Evolutionary conservation across 2,329 filamentous ascomycete species (phyloP).

Genomic region (Fusarium subtropicale): DNA sequence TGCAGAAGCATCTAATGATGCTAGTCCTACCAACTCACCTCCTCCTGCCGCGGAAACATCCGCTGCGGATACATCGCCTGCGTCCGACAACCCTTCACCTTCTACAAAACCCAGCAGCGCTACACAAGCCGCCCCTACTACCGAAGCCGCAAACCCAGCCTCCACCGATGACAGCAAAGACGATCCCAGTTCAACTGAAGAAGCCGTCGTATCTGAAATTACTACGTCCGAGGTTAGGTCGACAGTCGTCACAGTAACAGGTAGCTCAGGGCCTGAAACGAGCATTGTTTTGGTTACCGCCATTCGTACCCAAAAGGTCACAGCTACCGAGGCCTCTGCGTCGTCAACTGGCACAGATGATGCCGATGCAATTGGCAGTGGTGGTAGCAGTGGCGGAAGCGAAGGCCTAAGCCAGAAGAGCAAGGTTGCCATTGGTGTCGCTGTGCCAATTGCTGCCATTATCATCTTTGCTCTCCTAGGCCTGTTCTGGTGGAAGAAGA

Average conservation of each 20-base stretch:
- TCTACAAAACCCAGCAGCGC: constrained; percentile 3
- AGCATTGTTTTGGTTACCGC: constrained; percentile 47
- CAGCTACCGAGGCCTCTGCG: constrained; percentile 24
- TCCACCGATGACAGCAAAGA: constrained; percentile 28
- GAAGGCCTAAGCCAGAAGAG: constrained; percentile 68
- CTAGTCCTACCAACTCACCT: constrained; percentile 16
- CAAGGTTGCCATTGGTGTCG: constrained; percentile 91
- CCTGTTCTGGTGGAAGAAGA: constrained; percentile 88
- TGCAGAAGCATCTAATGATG: constrained; percentile 16
- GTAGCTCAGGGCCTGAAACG: constrained; percentile 38
- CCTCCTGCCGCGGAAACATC: constrained; percentile 20
- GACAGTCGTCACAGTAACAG: constrained; percentile 45
- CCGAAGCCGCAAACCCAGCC: constrained; percentile 18
- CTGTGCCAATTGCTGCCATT: constrained; percentile 91
- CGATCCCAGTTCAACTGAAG: constrained; percentile 23
- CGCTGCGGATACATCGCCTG: constrained; percentile 19
- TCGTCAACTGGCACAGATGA: constrained; percentile 46
- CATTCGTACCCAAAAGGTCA: constrained; percentile 38
- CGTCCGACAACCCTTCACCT: constrained; percentile 13
- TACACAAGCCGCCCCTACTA: constrained; percentile 28
- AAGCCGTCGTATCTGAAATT: constrained; percentile 24
- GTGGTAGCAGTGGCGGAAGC: constrained; percentile 50
- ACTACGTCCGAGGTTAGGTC: constrained; percentile 31
- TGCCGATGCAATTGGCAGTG: constrained; percentile 46
- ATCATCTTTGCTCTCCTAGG: constrained; percentile 81